These are phyloP conservation scores for Furcasterigmium furcatum DNA, from an alignment of 2,329 filamentous ascomycete genomes.

Conservation along the genomic window DNA sequence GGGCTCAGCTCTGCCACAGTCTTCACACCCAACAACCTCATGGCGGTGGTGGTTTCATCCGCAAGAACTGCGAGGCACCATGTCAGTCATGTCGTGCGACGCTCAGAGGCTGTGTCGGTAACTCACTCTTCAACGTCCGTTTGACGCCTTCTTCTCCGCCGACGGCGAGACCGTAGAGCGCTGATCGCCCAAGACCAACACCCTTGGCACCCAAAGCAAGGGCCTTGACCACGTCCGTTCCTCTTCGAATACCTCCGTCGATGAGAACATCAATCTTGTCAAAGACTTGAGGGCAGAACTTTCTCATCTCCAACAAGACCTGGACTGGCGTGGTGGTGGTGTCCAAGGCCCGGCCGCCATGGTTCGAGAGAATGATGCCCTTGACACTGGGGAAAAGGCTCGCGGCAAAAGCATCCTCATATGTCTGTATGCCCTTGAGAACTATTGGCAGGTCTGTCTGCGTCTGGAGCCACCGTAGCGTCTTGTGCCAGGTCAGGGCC, in stretches of 20 bases:
- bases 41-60: conserved; percentile 19
- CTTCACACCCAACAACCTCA: conserved; percentile 20
- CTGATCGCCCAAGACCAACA: conserved; percentile 50
- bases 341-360: conserved; percentile 54
- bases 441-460: conserved; percentile 46
- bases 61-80: conserved; percentile 14
- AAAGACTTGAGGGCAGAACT: conserved; percentile 43
- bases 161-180: conserved; percentile 44
- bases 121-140: conserved; percentile 52
- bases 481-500: conserved; percentile 47
- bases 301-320: conserved; percentile 48
- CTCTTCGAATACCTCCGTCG: conserved; percentile 50
- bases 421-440: conserved; percentile 54
- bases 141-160: conserved; percentile 53
- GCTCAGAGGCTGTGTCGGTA: not conserved
- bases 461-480: conserved; percentile 45
- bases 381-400: conserved; percentile 27
- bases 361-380: conserved; percentile 55
- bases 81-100: too few relatives aligned
- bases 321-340: conserved; percentile 20
- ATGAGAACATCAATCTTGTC: conserved; percentile 47
- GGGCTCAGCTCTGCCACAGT: conserved; percentile 14
- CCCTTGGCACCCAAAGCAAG: conserved; percentile 50
- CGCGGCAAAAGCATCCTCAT: conserved; percentile 36
- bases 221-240: conserved; percentile 52